These are phyloP conservation scores for Mortierella sp. DNA, from an alignment of 371 early-diverging fungal species.

Conservation along the genomic window DNA sequence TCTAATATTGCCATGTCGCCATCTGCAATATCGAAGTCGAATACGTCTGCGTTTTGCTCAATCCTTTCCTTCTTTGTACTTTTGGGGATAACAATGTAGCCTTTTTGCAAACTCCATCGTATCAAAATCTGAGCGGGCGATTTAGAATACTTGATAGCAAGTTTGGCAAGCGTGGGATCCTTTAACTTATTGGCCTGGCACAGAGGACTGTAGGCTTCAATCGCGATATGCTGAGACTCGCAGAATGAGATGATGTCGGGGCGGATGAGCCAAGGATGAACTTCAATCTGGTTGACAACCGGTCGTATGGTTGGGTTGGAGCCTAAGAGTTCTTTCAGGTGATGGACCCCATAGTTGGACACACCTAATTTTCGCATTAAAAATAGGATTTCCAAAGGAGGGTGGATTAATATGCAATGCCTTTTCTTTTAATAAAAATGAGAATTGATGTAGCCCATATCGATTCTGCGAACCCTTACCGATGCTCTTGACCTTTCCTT, in stretches of 20 bases:
- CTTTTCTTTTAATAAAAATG: neutral
- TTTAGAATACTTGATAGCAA: conserved; percentile 62
- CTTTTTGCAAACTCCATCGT: conserved; percentile 63
- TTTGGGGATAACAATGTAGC: conserved; percentile 70
- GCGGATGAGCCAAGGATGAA: conserved; percentile 61
- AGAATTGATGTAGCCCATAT: neutral
- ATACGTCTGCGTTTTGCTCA: conserved; percentile 65
- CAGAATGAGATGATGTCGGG: conserved; percentile 62
- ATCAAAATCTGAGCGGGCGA: conserved; percentile 66
- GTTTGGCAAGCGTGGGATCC: conserved; percentile 58
- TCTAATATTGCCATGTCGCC: conserved; percentile 67
- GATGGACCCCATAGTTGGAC: conserved; percentile 79
- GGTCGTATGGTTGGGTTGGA: conserved; percentile 72
- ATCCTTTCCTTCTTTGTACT: conserved; percentile 63
- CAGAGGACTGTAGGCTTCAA: conserved; percentile 73
- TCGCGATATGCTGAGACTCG: conserved; percentile 59
- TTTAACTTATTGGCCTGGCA: conserved; percentile 62
- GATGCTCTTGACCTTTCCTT: conserved; percentile 69
- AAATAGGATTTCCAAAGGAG: neutral
- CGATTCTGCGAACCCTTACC: conserved; percentile 35
- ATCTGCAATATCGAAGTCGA: conserved; percentile 65
- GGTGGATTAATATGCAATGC: too few species aligned
- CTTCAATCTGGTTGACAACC: conserved; percentile 82
- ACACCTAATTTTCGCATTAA: conserved; percentile 65
- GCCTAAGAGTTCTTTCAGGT: conserved; percentile 70